Conservation (phyloP, 2,329 filamentous ascomycete genomes). For the Hypomyces rosellus region DNA sequence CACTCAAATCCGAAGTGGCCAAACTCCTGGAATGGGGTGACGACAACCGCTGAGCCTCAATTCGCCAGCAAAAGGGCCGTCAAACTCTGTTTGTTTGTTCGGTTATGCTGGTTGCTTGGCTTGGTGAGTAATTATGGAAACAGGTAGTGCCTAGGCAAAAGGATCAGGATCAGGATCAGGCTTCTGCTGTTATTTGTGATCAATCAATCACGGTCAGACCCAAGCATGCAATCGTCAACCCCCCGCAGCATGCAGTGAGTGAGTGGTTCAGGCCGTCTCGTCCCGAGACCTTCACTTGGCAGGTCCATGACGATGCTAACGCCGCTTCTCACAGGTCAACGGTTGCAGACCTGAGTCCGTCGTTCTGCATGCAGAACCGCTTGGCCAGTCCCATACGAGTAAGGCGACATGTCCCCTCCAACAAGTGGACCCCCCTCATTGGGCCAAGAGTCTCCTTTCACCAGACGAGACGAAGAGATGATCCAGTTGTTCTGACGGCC, state of each 20-base stretch:
- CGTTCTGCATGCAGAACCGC: too few species aligned
- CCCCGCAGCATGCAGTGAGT: background rate
- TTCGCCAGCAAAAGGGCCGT: too few species aligned
- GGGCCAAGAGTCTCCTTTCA: too few species aligned
- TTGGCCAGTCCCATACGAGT: background rate
- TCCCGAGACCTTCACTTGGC: conserved; percentile 4
- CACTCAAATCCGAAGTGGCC: conserved; percentile 7
- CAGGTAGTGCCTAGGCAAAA: too few species aligned
- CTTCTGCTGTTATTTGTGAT: too few species aligned
- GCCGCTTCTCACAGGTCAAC: conserved; percentile 1
- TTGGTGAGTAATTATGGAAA: too few species aligned
- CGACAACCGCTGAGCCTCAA: conserved; percentile 7
- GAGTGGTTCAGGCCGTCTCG: conserved; percentile 6
- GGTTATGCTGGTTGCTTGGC: background rate
- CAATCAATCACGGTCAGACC: too few species aligned
- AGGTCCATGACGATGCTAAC: background rate
- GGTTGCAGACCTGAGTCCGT: background rate
- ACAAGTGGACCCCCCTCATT: background rate
- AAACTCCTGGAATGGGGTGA: conserved; percentile 5
- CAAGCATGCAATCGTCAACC: too few species aligned
- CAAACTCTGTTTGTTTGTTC: background rate
- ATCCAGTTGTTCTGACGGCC: background rate
- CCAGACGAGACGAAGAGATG: too few species aligned
- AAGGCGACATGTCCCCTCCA: background rate
- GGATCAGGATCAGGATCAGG: too few species aligned